These are phyloP conservation scores for Agroathelia rolfsii DNA, from an alignment of 1,284 basidiomycete genomes.

Conservation along the genomic window DNA sequence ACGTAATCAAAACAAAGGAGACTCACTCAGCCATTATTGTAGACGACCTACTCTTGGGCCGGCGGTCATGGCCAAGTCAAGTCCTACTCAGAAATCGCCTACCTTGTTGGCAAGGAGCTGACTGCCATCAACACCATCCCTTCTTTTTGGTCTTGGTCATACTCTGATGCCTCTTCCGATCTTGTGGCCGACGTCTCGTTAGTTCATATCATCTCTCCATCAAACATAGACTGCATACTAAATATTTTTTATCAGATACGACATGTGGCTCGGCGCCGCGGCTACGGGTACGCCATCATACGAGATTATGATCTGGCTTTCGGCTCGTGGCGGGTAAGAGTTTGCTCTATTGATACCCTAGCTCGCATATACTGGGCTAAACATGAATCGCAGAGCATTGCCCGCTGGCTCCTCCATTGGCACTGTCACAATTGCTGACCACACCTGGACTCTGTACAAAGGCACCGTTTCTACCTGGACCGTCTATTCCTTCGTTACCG, in stretches of 20 bases:
- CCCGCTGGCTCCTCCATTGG: constrained; percentile 25
- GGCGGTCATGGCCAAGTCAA: no score
- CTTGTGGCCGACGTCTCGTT: constrained; percentile 27
- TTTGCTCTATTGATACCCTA: background rate
- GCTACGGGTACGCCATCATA: constrained; percentile 20
- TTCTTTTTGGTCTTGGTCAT: constrained; percentile 24
- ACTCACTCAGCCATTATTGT: no score
- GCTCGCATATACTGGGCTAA: no score
- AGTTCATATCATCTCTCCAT: no score
- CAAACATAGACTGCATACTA: no score
- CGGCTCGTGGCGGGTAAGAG: constrained; percentile 21
- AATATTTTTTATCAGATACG: no score
- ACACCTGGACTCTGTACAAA: constrained; percentile 26
- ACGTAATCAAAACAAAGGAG: no score
- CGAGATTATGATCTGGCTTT: constrained; percentile 29
- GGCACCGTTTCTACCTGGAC: constrained; percentile 26
- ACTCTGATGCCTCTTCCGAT: constrained; percentile 21
- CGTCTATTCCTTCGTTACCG: constrained; percentile 28
- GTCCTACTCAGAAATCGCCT: no score
- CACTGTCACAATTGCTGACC: no score
- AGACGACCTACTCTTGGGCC: no score
- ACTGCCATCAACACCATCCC: constrained; percentile 24
- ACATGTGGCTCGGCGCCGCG: constrained; percentile 24
- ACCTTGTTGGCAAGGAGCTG: constrained; percentile 22
- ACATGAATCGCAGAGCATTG: constrained; percentile 15